Percentiles rank a stretch among this genome's conserved stretches.
Evolutionary conservation across 148 eudicot genomes (phyloP).

Genomic region (Dysphania ambrosioides): DNA sequence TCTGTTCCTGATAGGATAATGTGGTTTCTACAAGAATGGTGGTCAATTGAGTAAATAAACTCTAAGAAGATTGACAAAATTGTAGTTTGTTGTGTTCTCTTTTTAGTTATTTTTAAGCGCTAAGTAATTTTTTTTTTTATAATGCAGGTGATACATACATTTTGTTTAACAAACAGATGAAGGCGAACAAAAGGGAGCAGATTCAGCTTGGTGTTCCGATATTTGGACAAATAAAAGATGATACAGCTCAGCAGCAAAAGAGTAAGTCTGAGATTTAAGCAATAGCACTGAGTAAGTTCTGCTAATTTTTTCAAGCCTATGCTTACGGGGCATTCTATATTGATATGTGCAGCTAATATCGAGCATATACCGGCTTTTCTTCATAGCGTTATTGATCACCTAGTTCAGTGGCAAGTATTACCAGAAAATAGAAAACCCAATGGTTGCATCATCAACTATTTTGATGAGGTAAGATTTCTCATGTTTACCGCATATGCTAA

Average conservation of each 20-base stretch:
- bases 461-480: conserved; percentile 63
- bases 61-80: no score
- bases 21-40: no score
- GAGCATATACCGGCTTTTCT: conserved; percentile 85
- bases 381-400: conserved; percentile 68
- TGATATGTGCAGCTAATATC: conserved; percentile 51
- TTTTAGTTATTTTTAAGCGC: no score
- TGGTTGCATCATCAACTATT: conserved; percentile 85
- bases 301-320: background rate
- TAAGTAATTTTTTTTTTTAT: background rate
- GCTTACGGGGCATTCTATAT: background rate
- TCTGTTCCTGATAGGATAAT: background rate
- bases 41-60: no score
- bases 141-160: conserved; percentile 81
- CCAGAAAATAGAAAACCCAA: conserved; percentile 80
- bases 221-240: conserved; percentile 67
- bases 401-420: conserved; percentile 73
- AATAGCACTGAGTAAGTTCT: background rate
- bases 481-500: no score
- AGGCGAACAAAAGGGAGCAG: conserved; percentile 85
- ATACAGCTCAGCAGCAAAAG: conserved; percentile 42
- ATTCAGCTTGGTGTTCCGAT: conserved; percentile 88
- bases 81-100: no score
- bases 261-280: conserved; percentile 36
- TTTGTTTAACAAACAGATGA: conserved; percentile 73